Base-by-base conservation (phyloP, 2,329 filamentous ascomycete genomes). In the Alternaria longipes region DNA sequence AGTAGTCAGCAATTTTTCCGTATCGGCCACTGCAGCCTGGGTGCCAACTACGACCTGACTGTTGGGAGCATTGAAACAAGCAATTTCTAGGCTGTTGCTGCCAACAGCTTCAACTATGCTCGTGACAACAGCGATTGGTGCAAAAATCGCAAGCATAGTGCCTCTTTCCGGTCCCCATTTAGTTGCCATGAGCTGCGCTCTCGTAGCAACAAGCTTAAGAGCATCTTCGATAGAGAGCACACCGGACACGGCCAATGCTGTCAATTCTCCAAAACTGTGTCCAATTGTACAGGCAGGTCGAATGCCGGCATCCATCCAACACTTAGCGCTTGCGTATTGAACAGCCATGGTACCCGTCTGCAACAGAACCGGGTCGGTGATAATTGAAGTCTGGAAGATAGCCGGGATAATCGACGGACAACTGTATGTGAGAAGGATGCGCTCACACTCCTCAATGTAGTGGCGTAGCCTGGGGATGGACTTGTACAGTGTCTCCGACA, bases 1-100 rank as follows among this genome's bases (percentile, higher is more conserved):
- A n/a, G 65, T 61, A 0, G 60, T 65, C 41, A 67, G n/a, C 42
- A 54, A 41, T n/a, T 18, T 59, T 18, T 59, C 56, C 34, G 34
- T 5, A 14, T 80, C 71, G 6, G 67, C 59, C 6, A 56, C 52
- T 16, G 36, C 24, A 8, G 24, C 24, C 34, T 54, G 12, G 8
- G 58, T 56, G 2, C 70, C 69, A 26, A 80, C 81, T 3, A 86
- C 26, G 0, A 80, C 81, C 64, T 82, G 81, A 59, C 75, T 82
- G 4, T 60, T 65, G 0, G 80, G 80, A 0, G 51, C 62, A 46
- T 71, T 75, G 66, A 60, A 77, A 65, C 84, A 86, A 0, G 85
- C 84, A 36, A 86, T 81, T 30, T 56, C 54, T 9, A 57, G 42
- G 5, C 28, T 36, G 9, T 59, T 11, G 7, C 28, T 32, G 6